Evolutionary conservation across 169 alveolate genomes (phyloP).

Genomic region (Eimeria praecox): DNA sequence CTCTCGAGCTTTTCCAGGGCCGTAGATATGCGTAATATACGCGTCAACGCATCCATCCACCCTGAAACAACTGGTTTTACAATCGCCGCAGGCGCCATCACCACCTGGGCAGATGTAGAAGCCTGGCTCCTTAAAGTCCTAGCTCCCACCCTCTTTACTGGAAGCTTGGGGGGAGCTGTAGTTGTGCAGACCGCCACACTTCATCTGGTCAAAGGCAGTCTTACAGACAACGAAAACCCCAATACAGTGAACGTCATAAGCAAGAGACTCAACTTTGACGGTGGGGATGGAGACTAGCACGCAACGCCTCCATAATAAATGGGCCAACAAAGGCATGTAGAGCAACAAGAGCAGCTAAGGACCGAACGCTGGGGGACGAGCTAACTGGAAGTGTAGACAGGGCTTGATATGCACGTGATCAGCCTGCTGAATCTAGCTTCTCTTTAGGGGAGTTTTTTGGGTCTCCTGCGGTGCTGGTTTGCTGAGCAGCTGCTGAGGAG

Average conservation of each 20-base stretch:
- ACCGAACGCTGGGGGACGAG: neutral
- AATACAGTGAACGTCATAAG: neutral
- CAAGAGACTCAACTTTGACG: slow-evolving; percentile 22
- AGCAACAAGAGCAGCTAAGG: neutral
- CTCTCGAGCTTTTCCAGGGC: slow-evolving; percentile 39
- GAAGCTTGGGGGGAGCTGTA: slow-evolving; percentile 56
- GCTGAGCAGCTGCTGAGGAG: slow-evolving; percentile 54
- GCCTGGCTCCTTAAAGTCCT: slow-evolving; percentile 75
- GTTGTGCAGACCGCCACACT: slow-evolving; percentile 64
- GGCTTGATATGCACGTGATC: neutral
- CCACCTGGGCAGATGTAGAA: slow-evolving; percentile 72
- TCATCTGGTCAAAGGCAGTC: slow-evolving; percentile 62
- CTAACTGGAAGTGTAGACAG: neutral
- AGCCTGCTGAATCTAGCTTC: neutral
- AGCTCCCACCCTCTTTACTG: slow-evolving; percentile 72
- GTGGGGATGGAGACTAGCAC: neutral
- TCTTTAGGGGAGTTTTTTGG: neutral
- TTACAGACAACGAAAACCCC: slow-evolving; percentile 21
- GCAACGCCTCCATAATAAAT: neutral
- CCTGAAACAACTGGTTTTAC: slow-evolving; percentile 42
- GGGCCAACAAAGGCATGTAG: neutral
- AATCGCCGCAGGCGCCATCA: slow-evolving; percentile 73
- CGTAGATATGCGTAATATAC: slow-evolving; percentile 24
- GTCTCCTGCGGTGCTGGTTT: neutral
- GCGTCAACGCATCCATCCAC: neutral